A percentile compares a stretch with the other conserved stretches of the same genome.
Conservation (phyloP, 148 eudicot genomes). For the Cornus suecica region DNA sequence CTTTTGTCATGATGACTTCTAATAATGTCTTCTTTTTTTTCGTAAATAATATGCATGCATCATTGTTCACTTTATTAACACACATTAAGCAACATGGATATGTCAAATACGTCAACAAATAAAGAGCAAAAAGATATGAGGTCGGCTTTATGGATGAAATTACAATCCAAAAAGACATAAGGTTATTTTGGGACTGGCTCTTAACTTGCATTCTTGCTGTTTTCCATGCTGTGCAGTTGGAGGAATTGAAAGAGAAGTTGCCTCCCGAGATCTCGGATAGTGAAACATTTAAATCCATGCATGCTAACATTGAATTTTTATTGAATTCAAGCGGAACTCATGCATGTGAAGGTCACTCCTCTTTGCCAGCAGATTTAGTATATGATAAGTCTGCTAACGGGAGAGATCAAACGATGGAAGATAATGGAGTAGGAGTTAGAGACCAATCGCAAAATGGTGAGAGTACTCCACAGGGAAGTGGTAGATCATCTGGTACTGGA, state of each 20-base stretch:
- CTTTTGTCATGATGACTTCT: no score
- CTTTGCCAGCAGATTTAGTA: constrained; percentile 18
- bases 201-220: constrained; percentile 10
- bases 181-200: no score
- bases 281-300: constrained; percentile 45
- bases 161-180: no score
- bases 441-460: constrained; percentile 26
- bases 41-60: no score
- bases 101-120: no score
- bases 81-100: no score
- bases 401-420: constrained; percentile 16
- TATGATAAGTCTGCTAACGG: constrained; percentile 23
- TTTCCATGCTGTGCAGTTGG: constrained; percentile 39
- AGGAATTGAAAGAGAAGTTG: constrained; percentile 49
- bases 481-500: constrained; percentile 26
- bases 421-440: constrained; percentile 21
- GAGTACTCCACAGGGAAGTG: constrained; percentile 15
- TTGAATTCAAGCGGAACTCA: constrained; percentile 28
- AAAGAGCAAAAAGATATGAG: no score
- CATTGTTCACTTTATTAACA: no score
- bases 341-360: constrained; percentile 20
- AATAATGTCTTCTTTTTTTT: no score
- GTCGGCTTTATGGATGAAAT: no score
- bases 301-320: constrained; percentile 41
- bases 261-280: constrained; percentile 46